Evolutionary conservation across 106 monocot genomes (phyloP), one percentile per base, ranked within the genome.

Genomic region (Acorus gramineus): DNA sequence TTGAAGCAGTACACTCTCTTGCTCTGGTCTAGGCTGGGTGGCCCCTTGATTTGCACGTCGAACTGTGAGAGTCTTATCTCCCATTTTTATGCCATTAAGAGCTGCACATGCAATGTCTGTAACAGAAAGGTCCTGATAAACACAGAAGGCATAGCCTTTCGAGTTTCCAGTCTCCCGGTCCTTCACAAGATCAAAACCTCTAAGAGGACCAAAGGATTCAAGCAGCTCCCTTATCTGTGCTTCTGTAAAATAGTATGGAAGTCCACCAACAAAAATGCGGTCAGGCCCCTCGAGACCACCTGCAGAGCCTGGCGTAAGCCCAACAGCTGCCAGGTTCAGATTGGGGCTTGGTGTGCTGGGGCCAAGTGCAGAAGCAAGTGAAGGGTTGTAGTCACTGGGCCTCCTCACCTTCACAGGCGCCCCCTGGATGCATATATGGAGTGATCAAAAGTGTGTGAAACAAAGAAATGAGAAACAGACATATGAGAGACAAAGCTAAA

Each of bases 231-330:
- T 79, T n/a, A 86, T 66, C 55, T 86, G 86, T 14, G 73, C 72
- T 70, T 86, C 86, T 6, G 86, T 86, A 63, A 86, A 86, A 70
- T 86, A 86, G 71, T 82, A 82, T 9, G 86, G 86, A 59, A 86
- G 82, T 3, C 86, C 82, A 55, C 86, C 86, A 6, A 86, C 85
- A 76, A 81, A 86, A 47, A 86, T 76, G 28, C 78, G 75, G 73
- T 86, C 85, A 55, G 86, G 86, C 12, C 86, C 86, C 69, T 86
- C 86, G 63, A 86, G 79, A 6, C 73, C 86, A 52, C 76, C 82
- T 59, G 81, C 79, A 43, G 82, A 79, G 49, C 86, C 82, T 14
- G 76, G 79, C 61, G 82, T 79, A 12, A 86, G 53, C 7, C 85
- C 85, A 76, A 86, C 85, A 13, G 85, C 85, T 47, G 78, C 78